These are phyloP conservation scores for Trichoderma koningiopsis DNA, from an alignment of 2,329 filamentous ascomycete genomes.

Conservation along the genomic window DNA sequence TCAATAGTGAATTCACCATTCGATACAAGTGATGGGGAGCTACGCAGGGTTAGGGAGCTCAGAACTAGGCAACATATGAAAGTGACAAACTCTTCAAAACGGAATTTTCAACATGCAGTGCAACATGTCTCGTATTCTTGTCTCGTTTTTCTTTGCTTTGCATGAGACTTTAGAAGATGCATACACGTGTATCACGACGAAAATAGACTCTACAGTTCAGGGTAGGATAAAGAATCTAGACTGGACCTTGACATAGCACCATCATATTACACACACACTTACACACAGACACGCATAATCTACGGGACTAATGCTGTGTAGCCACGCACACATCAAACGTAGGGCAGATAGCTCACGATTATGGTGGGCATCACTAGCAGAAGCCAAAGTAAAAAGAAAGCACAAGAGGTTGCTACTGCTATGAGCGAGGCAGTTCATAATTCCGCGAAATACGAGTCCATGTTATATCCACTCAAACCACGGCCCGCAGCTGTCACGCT, in stretches of 20 bases:
- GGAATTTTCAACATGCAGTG: neutral
- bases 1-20: neutral
- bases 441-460: neutral
- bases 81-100: no score
- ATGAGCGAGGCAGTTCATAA: neutral
- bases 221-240: constrained; percentile 1
- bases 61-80: no score
- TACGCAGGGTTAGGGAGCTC: neutral
- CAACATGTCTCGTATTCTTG: neutral
- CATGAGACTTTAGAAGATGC: neutral
- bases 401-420: neutral
- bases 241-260: neutral
- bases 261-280: neutral
- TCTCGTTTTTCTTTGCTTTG: neutral
- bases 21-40: neutral
- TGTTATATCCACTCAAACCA: neutral
- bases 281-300: neutral
- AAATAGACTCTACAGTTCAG: neutral
- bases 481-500: neutral
- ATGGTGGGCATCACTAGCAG: neutral
- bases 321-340: neutral
- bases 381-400: no score
- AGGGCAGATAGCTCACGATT: neutral
- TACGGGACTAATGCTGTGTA: neutral
- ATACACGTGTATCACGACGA: neutral